Percentiles rank a stretch among this genome's conserved stretches.
Evolutionary conservation across 2,329 filamentous ascomycete species (phyloP).

Genomic region (Aspergillus awamori): DNA sequence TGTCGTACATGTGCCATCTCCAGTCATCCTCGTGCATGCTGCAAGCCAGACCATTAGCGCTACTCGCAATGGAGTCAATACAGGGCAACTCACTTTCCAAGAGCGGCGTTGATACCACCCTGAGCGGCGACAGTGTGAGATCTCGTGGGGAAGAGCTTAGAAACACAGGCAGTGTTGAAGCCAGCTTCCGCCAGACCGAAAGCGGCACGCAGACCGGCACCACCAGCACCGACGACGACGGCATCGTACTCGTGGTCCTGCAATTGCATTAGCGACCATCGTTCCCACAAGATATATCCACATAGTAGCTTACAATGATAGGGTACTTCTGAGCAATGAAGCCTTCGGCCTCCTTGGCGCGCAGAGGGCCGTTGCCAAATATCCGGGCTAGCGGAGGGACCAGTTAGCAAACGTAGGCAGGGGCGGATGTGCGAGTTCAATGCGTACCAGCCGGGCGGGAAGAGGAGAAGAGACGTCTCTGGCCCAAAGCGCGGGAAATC

Average conservation of each 20-base stretch:
- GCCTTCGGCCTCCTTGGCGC: slow-evolving; percentile 89
- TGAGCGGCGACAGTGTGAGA: slow-evolving; percentile 69
- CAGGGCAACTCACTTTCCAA: slow-evolving; percentile 43
- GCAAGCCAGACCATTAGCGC: slow-evolving; percentile 23
- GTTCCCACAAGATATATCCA: not conserved
- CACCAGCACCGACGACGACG: slow-evolving; percentile 73
- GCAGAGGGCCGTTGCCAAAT: slow-evolving; percentile 80
- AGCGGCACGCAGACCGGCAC: slow-evolving; percentile 65
- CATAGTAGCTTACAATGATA: slow-evolving; percentile 72
- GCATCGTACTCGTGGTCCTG: slow-evolving; percentile 99
- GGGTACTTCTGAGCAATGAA: slow-evolving; percentile 89
- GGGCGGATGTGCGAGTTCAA: slow-evolving; percentile 25
- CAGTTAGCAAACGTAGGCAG: slow-evolving; percentile 27
- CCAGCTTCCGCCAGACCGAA: slow-evolving; percentile 67
- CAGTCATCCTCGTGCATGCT: slow-evolving; percentile 99
- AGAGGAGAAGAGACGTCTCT: slow-evolving; percentile 81
- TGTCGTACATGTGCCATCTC: slow-evolving; percentile 99
- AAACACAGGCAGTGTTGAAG: slow-evolving; percentile 66
- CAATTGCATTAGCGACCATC: slow-evolving; percentile 24
- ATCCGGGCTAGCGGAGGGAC: slow-evolving; percentile 67
- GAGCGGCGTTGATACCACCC: slow-evolving; percentile 60
- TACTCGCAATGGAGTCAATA: slow-evolving; percentile 6
- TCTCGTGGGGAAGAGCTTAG: slow-evolving; percentile 66
- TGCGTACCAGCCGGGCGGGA: slow-evolving; percentile 75
- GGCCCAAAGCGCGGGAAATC: slow-evolving; percentile 66